Conservation (phyloP, 805 yeast species). For the Starmerella scarabaei region DNA sequence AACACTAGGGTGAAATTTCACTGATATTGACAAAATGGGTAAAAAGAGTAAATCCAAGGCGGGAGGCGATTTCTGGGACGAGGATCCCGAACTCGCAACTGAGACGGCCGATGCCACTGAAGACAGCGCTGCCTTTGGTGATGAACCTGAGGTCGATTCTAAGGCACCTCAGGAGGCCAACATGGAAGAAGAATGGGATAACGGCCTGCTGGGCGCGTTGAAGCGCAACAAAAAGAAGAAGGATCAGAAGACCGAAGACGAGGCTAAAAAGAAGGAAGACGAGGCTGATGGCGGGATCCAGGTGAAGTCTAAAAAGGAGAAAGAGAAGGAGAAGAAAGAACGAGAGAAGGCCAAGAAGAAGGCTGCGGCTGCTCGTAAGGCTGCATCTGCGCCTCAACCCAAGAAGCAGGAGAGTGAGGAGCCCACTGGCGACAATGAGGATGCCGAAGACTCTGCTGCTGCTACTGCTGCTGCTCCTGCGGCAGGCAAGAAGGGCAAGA, state of each 20-base stretch:
- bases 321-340: constrained; percentile 56
- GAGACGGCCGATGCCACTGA: constrained; percentile 41
- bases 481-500: constrained; percentile 39
- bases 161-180: constrained; percentile 25
- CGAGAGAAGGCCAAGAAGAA: constrained; percentile 67
- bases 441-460: constrained; percentile 21
- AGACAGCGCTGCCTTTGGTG: constrained; percentile 26
- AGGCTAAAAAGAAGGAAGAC: constrained; percentile 34
- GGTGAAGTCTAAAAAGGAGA: constrained; percentile 89
- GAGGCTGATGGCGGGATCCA: constrained; percentile 46
- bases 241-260: constrained; percentile 45
- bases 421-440: constrained; percentile 26
- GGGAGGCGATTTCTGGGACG: constrained; percentile 72
- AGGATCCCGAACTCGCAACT: constrained; percentile 43
- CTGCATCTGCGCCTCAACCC: constrained; percentile 50
- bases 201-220: constrained; percentile 73
- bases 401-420: constrained; percentile 33
- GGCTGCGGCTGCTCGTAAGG: constrained; percentile 76
- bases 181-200: constrained; percentile 33
- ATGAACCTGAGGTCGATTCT: constrained; percentile 15
- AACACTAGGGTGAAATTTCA: not conserved
- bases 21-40: constrained; percentile 31
- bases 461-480: constrained; percentile 30
- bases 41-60: constrained; percentile 53
- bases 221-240: constrained; percentile 67